Conservation (phyloP, 202 grass and related monocot genomes). For the Digitaria exilis region DNA sequence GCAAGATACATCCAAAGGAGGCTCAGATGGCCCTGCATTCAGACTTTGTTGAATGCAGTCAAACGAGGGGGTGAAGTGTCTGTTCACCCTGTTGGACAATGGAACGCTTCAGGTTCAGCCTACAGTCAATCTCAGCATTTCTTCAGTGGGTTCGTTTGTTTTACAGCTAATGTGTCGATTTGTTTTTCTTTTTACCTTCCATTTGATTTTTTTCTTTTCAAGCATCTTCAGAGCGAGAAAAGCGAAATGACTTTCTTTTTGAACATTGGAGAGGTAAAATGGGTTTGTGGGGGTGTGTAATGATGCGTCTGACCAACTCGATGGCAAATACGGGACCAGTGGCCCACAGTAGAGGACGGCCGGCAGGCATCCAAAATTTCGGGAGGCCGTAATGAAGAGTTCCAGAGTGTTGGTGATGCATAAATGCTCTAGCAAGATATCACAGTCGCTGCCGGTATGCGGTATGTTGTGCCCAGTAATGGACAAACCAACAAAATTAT, state of each 20-base stretch:
- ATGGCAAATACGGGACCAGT: slow-evolving; percentile 38
- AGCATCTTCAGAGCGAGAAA: not conserved
- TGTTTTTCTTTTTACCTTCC: not conserved
- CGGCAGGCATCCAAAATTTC: slow-evolving; percentile 20
- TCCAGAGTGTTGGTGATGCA: not conserved
- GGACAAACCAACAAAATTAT: not conserved
- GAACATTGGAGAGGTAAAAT: not conserved
- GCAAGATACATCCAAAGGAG: slow-evolving; percentile 29
- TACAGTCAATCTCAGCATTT: not conserved
- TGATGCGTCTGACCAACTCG: slow-evolving; percentile 25
- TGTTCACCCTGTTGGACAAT: not conserved
- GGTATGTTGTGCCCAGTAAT: not conserved
- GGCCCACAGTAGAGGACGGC: not conserved
- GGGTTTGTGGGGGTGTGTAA: slow-evolving; percentile 8
- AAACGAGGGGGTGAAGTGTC: slow-evolving; percentile 9
- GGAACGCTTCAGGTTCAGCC: not conserved
- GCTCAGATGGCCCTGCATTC: not conserved
- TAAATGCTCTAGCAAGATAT: no score
- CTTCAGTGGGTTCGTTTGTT: slow-evolving; percentile 4
- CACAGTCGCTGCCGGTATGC: not conserved
- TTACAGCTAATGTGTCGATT: not conserved
- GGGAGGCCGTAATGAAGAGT: not conserved
- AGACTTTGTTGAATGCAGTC: slow-evolving; percentile 4
- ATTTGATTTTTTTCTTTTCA: not conserved
- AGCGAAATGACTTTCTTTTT: not conserved